Conservation (phyloP, 192 early-diverging fungal species). For the Coemansia javaensis region DNA sequence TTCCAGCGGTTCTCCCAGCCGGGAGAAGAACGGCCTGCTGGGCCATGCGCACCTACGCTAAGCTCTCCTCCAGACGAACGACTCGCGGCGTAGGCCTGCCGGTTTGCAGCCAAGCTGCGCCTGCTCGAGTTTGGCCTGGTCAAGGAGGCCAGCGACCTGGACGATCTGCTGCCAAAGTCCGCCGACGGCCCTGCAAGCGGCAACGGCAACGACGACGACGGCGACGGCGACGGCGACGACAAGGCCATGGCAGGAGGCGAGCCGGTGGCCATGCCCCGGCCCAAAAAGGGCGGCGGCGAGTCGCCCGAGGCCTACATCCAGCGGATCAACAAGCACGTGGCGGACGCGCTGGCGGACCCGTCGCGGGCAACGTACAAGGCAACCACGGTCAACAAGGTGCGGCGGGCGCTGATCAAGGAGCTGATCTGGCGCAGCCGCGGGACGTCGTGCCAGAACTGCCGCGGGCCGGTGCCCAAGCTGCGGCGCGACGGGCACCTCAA, state of each 20-base stretch:
- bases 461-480: conserved; percentile 59
- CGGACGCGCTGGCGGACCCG: conserved; percentile 19
- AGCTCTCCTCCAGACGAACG: too few species aligned
- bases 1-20: not conserved
- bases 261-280: not conserved
- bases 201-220: conserved; percentile 47
- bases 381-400: conserved; percentile 42
- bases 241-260: not conserved
- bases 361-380: conserved; percentile 38
- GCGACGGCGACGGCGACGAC: conserved; percentile 12
- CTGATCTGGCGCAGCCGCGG: conserved; percentile 30
- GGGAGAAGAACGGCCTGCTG: too few species aligned
- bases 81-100: conserved; percentile 14
- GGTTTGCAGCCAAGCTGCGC: conserved; percentile 71
- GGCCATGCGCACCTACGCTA: too few species aligned
- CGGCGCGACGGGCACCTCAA: conserved; percentile 79
- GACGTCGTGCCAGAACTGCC: conserved; percentile 64
- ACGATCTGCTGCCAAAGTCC: conserved; percentile 53
- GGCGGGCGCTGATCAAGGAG: conserved; percentile 40
- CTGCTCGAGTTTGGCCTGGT: conserved; percentile 85
- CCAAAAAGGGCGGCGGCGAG: conserved; percentile 21
- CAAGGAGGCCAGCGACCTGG: conserved; percentile 77
- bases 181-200: conserved; percentile 44
- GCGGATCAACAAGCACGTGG: conserved; percentile 60
- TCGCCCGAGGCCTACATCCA: conserved; percentile 56